These are phyloP conservation scores for Claviceps sp. DNA, from an alignment of 2,329 filamentous ascomycete species.

Conservation along the genomic window DNA sequence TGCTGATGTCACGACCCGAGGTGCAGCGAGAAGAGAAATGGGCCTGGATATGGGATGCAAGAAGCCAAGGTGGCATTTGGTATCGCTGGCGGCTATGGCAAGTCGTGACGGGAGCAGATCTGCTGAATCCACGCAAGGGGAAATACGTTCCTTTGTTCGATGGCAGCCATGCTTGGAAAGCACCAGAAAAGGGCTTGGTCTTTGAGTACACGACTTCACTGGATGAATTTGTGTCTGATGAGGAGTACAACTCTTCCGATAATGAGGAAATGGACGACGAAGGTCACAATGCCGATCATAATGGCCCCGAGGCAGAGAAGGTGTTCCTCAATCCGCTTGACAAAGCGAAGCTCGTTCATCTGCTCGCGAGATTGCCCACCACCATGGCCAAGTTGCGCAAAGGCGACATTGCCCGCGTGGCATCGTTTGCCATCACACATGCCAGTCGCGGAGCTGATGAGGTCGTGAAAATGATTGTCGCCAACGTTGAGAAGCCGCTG, in stretches of 20 bases:
- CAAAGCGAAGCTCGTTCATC: slow-evolving; percentile 70
- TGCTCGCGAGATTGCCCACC: slow-evolving; percentile 71
- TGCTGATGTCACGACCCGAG: slow-evolving; percentile 75
- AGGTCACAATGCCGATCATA: slow-evolving; percentile 32
- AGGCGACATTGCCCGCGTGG: slow-evolving; percentile 75
- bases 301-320: slow-evolving; percentile 33
- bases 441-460: slow-evolving; percentile 77
- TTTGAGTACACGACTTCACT: slow-evolving; percentile 71
- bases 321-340: slow-evolving; percentile 69
- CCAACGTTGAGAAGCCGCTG: slow-evolving; percentile 69
- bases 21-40: slow-evolving; percentile 82
- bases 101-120: slow-evolving; percentile 53
- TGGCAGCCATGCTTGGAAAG: slow-evolving; percentile 62
- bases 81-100: slow-evolving; percentile 91
- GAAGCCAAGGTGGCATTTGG: slow-evolving; percentile 68
- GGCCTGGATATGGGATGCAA: slow-evolving; percentile 86
- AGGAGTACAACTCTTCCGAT: slow-evolving; percentile 77
- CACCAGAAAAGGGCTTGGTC: slow-evolving; percentile 54
- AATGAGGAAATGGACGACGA: slow-evolving; percentile 62
- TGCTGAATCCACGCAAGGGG: slow-evolving; percentile 26
- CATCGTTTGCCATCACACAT: slow-evolving; percentile 79
- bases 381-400: slow-evolving; percentile 61
- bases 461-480: slow-evolving; percentile 76
- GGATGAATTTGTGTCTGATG: slow-evolving; percentile 68
- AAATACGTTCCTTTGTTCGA: slow-evolving; percentile 60